phyloP scores from a whole-genome alignment of 768 basidiomycete genomes.

The Termitomyces sp. region DNA sequence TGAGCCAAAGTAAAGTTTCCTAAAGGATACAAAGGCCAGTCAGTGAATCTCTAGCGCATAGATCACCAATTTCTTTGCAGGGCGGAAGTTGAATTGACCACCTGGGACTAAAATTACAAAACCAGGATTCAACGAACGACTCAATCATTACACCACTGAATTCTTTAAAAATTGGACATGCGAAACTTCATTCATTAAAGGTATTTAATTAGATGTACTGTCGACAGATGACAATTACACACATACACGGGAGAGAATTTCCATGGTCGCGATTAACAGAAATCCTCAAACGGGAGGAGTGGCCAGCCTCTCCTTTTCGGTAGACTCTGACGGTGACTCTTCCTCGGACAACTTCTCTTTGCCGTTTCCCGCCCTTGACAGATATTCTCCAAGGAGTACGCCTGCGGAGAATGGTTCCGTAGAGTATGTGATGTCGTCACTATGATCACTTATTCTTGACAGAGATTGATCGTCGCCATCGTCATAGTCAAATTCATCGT shows the following conservation, averaged over 20 bases:
- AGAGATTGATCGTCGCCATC: constrained; percentile 5
- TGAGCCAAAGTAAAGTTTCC: background rate
- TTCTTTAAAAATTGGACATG: no score
- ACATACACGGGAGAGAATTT: background rate
- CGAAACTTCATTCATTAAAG: background rate
- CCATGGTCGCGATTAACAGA: background rate
- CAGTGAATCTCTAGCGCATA: no score
- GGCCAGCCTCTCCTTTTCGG: background rate
- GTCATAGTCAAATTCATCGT: constrained; percentile 11
- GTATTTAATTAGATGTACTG: no score
- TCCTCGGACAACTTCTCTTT: background rate
- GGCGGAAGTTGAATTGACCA: background rate
- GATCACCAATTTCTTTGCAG: no score
- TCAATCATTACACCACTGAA: background rate
- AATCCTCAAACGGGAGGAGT: background rate
- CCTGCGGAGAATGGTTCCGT: constrained; percentile 22
- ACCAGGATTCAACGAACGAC: background rate
- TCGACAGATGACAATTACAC: no score
- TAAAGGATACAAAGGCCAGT: background rate
- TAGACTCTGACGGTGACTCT: background rate
- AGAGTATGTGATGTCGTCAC: constrained; percentile 16
- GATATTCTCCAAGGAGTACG: background rate
- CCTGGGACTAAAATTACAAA: background rate
- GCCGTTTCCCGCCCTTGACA: background rate
- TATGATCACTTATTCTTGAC: constrained; percentile 7